These are phyloP conservation scores for Pseudozyma sp. DNA, from an alignment of 1,284 basidiomycete species.

Conservation along the genomic window DNA sequence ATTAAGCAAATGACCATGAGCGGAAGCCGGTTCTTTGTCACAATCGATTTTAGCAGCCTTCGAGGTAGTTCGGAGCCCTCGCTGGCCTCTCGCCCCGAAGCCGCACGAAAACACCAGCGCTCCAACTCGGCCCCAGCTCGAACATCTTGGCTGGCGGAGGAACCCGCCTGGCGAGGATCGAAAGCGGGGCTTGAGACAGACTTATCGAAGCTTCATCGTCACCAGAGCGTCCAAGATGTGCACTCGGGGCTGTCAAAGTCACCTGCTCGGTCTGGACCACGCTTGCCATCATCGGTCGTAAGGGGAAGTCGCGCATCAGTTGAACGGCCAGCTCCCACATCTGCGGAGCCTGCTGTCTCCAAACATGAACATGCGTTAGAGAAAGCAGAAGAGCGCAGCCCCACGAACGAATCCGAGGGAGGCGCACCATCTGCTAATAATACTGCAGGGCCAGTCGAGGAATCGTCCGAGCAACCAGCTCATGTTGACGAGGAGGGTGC, in stretches of 20 bases:
- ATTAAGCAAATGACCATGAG: neutral
- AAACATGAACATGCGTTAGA: neutral
- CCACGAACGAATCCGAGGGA: neutral
- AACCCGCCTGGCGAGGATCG: no score
- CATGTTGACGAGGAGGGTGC: neutral
- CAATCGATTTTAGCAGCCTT: neutral
- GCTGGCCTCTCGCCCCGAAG: neutral
- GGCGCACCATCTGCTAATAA: neutral
- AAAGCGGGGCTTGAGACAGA: no score
- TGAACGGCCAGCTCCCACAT: neutral
- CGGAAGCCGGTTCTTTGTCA: neutral
- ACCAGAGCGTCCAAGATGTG: no score
- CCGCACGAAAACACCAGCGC: neutral
- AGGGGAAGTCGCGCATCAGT: neutral
- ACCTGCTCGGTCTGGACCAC: neutral
- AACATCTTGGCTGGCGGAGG: neutral
- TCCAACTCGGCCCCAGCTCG: slow-evolving; percentile 2
- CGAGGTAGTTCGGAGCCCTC: neutral
- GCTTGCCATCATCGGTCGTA: neutral
- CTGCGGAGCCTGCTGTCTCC: neutral
- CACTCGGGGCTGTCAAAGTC: no score
- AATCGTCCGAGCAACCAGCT: neutral
- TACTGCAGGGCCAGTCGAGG: neutral
- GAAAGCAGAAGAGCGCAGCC: neutral
- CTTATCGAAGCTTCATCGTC: no score